Evolutionary conservation across 148 eudicot genomes (phyloP).

Genomic region (Hydrangea macrophylla): DNA sequence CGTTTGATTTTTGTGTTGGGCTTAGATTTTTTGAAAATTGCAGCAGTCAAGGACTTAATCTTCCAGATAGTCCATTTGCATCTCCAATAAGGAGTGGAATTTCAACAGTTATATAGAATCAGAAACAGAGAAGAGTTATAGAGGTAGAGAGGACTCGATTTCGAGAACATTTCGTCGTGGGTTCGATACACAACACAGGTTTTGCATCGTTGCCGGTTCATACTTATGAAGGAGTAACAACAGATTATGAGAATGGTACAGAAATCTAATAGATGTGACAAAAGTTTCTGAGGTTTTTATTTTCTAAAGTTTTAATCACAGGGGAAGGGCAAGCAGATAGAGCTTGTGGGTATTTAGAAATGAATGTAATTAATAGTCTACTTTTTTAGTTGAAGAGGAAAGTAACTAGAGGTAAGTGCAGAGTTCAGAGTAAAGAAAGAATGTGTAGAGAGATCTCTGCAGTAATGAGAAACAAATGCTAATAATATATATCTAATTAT

Average conservation of each 20-base stretch:
- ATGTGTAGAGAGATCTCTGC: conserved; percentile 19
- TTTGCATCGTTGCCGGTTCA: conserved; percentile 6
- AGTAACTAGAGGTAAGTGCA: conserved; percentile 14
- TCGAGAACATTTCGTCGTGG: conserved; percentile 2
- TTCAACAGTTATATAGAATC: conserved; percentile 26
- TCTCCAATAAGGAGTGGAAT: conserved; percentile 26
- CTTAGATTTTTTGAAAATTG: conserved; percentile 2
- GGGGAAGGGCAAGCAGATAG: conserved; percentile 11
- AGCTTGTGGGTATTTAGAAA: conserved; percentile 18
- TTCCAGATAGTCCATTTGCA: conserved; percentile 46
- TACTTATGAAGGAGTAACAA: conserved; percentile 5
- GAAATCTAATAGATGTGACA: neutral
- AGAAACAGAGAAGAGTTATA: conserved; percentile 11
- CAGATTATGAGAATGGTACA: conserved; percentile 3
- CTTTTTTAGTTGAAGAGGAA: conserved; percentile 9
- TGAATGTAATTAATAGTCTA: conserved; percentile 22
- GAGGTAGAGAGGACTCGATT: neutral
- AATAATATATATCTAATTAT: neutral
- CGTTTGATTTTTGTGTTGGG: neutral
- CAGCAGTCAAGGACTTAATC: conserved; percentile 38
- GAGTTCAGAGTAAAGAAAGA: neutral
- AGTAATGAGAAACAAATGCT: conserved; percentile 4
- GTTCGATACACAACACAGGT: neutral
- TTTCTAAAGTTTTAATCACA: conserved; percentile 1
- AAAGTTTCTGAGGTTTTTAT: neutral